These are phyloP conservation scores for Phyllosticta citribraziliensis DNA, from an alignment of 2,329 filamentous ascomycete species.

Conservation along the genomic window DNA sequence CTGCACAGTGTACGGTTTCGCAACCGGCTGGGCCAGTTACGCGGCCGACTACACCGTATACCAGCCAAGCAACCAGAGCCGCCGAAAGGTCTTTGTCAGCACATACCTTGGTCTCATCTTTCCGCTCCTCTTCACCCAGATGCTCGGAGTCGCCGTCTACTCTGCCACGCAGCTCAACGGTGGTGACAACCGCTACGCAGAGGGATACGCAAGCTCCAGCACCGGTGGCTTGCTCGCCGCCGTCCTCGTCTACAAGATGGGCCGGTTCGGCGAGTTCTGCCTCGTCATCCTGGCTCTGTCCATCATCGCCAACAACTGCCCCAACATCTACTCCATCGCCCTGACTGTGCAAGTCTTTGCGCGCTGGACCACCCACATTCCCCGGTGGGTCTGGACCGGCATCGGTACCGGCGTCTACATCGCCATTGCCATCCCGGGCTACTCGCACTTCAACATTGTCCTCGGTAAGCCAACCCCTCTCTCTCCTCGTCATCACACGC, in stretches of 20 bases:
- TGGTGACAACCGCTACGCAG: constrained; percentile 44
- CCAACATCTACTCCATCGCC: constrained; percentile 57
- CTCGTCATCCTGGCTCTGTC: constrained; percentile 55
- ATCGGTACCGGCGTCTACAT: constrained; percentile 54
- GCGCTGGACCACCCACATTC: constrained; percentile 49
- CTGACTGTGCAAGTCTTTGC: constrained; percentile 58
- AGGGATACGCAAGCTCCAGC: constrained; percentile 46
- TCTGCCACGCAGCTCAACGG: constrained; percentile 50
- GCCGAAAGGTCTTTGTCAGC: constrained; percentile 55
- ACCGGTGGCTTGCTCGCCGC: constrained; percentile 59
- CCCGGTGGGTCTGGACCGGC: constrained; percentile 58
- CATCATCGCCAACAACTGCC: constrained; percentile 62
- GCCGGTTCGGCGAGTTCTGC: constrained; percentile 64
- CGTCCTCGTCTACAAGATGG: constrained; percentile 53
- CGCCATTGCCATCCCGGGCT: constrained; percentile 61
- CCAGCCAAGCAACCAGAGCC: constrained; percentile 53
- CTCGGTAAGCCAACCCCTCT: not conserved
- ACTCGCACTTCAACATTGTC: constrained; percentile 22
- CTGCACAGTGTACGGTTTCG: constrained; percentile 57
- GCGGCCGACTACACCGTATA: constrained; percentile 76
- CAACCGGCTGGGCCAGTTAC: constrained; percentile 64
- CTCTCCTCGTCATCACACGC: not conserved
- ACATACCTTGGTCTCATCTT: constrained; percentile 61
- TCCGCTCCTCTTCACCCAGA: constrained; percentile 63
- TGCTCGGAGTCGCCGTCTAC: constrained; percentile 61